Conservation (phyloP, 306 rosid genomes). For the Cicer pinnatifidum region DNA sequence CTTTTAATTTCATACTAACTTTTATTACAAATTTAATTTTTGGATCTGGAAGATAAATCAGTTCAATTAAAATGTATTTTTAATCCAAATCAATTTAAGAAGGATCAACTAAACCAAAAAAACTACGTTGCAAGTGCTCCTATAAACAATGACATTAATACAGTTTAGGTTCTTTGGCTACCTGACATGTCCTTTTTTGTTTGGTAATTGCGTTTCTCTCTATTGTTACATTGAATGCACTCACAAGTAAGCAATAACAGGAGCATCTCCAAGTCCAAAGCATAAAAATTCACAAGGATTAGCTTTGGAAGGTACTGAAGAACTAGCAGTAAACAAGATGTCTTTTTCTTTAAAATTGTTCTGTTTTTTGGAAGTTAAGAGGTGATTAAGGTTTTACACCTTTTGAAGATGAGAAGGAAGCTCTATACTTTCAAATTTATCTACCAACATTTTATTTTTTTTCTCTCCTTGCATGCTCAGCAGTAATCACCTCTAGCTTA, state of each 20-base stretch:
- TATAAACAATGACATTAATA: background rate
- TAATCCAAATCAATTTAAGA: background rate
- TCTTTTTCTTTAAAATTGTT: background rate
- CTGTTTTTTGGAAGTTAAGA: background rate
- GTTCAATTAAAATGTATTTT: background rate
- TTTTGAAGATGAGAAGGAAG: background rate
- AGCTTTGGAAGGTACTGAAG: conserved; percentile 19
- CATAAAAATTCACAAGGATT: conserved; percentile 12
- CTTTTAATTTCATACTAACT: background rate
- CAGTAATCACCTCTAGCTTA: background rate
- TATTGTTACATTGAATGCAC: conserved; percentile 18
- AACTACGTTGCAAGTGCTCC: background rate
- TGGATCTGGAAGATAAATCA: background rate
- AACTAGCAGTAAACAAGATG: background rate
- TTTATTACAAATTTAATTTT: background rate
- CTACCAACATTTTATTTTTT: background rate
- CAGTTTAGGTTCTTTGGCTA: background rate
- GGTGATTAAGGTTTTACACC: too few relatives aligned
- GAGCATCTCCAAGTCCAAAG: conserved; percentile 1
- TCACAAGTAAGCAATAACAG: conserved; percentile 14
- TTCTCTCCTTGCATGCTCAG: background rate
- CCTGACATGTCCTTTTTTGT: background rate
- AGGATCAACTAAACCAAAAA: background rate
- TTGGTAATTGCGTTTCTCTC: background rate
- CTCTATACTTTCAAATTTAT: background rate